Evolutionary conservation across 495 filamentous ascomycete species (phyloP).

Genomic region (Poronia punctata): DNA sequence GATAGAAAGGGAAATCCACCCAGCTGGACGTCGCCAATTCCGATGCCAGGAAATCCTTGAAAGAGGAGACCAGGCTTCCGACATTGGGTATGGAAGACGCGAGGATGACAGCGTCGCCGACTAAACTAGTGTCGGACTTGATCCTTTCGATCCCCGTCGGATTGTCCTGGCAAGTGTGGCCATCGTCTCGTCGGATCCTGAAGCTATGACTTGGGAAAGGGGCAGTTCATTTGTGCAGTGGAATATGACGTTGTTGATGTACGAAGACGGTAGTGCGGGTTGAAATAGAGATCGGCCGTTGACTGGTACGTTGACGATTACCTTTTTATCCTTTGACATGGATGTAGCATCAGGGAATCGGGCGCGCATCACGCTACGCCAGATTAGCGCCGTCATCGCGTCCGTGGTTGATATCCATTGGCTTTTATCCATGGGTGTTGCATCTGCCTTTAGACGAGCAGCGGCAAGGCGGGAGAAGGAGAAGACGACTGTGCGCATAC

Average conservation of each 20-base stretch:
- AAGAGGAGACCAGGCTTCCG: not conserved
- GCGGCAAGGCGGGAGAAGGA: not conserved
- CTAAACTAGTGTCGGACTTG: not conserved
- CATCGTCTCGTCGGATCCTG: not conserved
- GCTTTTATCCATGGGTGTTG: not conserved
- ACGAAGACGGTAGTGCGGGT: not conserved
- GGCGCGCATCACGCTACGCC: not conserved
- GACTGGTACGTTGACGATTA: not conserved
- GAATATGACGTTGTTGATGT: not conserved
- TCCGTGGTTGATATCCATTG: slow-evolving; percentile 1
- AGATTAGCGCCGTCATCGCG: not conserved
- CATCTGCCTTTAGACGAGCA: not conserved
- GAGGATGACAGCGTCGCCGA: not conserved
- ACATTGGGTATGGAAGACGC: not conserved
- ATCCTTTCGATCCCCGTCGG: not conserved
- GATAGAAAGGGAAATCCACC: not conserved
- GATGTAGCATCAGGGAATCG: not conserved
- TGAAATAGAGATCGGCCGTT: not conserved
- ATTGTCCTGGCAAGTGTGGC: not conserved
- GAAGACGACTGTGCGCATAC: not conserved
- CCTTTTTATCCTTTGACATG: not conserved
- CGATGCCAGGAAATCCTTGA: not conserved
- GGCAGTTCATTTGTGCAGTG: not conserved
- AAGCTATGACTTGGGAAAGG: not conserved
- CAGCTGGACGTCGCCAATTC: not conserved